phyloP scores from a whole-genome alignment of 495 filamentous ascomycete genomes.

The Staphylotrichum longicolle region DNA sequence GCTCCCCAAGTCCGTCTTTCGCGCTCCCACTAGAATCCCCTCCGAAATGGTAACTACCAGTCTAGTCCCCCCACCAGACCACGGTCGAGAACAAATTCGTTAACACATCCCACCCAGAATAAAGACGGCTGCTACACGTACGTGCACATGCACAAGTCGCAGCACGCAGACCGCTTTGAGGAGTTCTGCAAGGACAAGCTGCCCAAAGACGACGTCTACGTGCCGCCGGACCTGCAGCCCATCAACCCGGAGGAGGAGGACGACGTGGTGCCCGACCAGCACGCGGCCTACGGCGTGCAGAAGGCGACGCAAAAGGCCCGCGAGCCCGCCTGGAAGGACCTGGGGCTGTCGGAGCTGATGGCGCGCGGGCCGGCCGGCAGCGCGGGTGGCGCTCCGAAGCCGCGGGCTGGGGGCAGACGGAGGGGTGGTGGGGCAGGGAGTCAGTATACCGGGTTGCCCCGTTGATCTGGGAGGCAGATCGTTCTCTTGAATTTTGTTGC shows the following conservation, averaged over 20 bases:
- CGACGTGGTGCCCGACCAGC: constrained; percentile 94
- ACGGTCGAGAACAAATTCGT: neutral
- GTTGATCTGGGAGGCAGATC: constrained; percentile 32
- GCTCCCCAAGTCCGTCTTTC: neutral
- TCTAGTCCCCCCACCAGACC: neutral
- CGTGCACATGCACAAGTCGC: constrained; percentile 78
- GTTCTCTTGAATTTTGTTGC: neutral
- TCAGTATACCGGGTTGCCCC: constrained; percentile 43
- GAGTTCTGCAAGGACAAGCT: constrained; percentile 72
- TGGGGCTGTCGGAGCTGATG: constrained; percentile 73
- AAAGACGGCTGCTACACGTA: constrained; percentile 87
- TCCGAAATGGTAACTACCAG: constrained; percentile 13
- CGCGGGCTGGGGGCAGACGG: constrained; percentile 19
- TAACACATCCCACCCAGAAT: constrained; percentile 52
- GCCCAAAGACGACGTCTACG: constrained; percentile 78
- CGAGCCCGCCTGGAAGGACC: constrained; percentile 82
- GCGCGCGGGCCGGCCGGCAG: constrained; percentile 43
- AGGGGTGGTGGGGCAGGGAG: constrained; percentile 17
- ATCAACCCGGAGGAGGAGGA: constrained; percentile 97
- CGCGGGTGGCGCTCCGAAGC: neutral
- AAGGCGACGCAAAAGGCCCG: constrained; percentile 71
- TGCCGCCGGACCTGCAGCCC: constrained; percentile 84
- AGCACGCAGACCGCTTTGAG: constrained; percentile 89
- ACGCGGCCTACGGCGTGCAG: constrained; percentile 93
- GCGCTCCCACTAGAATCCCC: constrained; percentile 1